Percentiles rank a stretch among this genome's conserved stretches.
Conservation (phyloP, 192 early-diverging fungal genomes). For the Linnemannia zychae region DNA sequence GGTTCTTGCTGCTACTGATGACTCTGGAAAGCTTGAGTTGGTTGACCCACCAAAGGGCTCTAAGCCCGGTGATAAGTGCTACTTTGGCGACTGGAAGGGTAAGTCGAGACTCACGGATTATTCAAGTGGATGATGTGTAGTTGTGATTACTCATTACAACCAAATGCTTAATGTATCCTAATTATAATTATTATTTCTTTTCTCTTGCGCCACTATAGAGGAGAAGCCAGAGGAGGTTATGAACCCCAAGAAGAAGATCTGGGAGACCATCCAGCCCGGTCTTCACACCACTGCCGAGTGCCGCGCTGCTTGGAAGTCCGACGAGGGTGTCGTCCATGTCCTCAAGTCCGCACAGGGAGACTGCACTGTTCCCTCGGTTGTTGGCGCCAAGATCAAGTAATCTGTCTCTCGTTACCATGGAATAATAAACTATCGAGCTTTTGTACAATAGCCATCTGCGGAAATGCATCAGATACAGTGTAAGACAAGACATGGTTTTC, state of each 20-base stretch:
- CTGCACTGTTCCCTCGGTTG: conserved; percentile 74
- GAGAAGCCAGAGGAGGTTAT: conserved; percentile 87
- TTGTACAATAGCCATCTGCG: neutral
- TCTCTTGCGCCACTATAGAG: conserved; percentile 52
- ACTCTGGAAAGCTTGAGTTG: conserved; percentile 93
- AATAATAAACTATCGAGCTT: neutral
- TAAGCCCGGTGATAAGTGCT: conserved; percentile 92
- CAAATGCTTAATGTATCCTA: too few species aligned
- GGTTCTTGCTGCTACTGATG: conserved; percentile 92
- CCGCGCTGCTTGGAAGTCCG: conserved; percentile 74
- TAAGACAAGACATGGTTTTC: neutral
- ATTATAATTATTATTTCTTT: neutral
- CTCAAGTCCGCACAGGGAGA: conserved; percentile 60
- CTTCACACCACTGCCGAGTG: conserved; percentile 79
- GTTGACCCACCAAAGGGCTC: conserved; percentile 88
- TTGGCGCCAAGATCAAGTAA: conserved; percentile 81
- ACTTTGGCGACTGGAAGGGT: conserved; percentile 92
- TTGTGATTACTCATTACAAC: too few species aligned
- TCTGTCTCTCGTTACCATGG: neutral
- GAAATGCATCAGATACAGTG: neutral
- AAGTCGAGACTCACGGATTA: too few species aligned
- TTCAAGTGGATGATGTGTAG: too few species aligned
- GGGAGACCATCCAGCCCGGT: conserved; percentile 95
- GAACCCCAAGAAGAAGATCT: conserved; percentile 99
- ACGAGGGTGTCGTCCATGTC: conserved; percentile 63